Conservation (phyloP, 495 filamentous ascomycete species). For the Aspergillus campestris region DNA sequence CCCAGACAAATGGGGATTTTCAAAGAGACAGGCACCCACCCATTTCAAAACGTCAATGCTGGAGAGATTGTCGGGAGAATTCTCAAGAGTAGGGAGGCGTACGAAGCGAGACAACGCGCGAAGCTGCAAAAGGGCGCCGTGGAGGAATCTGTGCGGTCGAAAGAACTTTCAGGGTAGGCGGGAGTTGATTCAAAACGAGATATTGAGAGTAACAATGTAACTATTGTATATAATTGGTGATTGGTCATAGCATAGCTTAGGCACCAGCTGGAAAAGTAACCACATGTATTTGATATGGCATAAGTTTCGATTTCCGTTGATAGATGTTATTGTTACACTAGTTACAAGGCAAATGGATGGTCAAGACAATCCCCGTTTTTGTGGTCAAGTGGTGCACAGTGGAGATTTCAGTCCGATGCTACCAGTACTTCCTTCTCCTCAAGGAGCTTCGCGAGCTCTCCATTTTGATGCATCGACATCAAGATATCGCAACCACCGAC, state of each 20-base stretch:
- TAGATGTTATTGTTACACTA: no score
- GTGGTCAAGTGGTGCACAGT: no score
- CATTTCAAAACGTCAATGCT: constrained; percentile 81
- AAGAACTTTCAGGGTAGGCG: constrained; percentile 16
- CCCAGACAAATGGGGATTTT: constrained; percentile 75
- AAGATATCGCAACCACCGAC: constrained; percentile 95
- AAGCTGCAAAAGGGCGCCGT: constrained; percentile 76
- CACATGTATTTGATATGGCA: neutral
- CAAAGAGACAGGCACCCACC: constrained; percentile 60
- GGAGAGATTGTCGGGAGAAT: constrained; percentile 88
- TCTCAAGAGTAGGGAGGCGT: constrained; percentile 69
- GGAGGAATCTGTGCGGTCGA: constrained; percentile 46
- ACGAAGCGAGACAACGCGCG: constrained; percentile 80
- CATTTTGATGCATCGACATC: constrained; percentile 95
- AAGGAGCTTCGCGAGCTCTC: constrained; percentile 81
- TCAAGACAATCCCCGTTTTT: no score
- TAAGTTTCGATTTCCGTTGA: no score
- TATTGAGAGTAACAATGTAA: constrained; percentile 1
- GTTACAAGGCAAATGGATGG: no score
- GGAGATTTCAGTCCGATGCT: constrained; percentile 30
- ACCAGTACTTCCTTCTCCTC: constrained; percentile 83
- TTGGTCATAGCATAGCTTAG: neutral
- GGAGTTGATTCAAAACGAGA: neutral
- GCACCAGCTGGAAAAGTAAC: neutral
- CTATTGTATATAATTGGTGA: constrained; percentile 7